Base-by-base conservation (phyloP, 768 basidiomycete genomes). In the Mycena pura region DNA sequence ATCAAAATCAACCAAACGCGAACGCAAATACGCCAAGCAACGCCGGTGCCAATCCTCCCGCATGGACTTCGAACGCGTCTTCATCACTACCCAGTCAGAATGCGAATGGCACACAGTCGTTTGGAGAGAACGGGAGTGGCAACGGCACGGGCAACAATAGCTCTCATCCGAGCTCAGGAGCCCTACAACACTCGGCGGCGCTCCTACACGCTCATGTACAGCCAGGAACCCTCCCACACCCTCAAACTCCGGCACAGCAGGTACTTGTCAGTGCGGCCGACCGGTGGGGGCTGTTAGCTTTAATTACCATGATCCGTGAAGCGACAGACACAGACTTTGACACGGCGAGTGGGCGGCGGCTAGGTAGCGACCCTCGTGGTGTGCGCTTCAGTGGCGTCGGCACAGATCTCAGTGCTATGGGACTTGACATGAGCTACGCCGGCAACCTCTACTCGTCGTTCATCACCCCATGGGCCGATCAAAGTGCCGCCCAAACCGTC, bases 391-490 rank as follows among this genome's bases (percentile, higher is more conserved):
- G 90, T 66, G 86, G 89, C 65, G 85, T 96, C 67, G 96, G 96
- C 41, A 94, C 91, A 40, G 96, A 99, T 81, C 75, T 99, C 70
- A 90, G 91, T 54, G 92, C 91, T 55, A 89, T 97, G 79, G 96
- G 96, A 40, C 76, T 99, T 72, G 95, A 99, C 75, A 87, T 99
- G 85, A 83, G 85, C 46, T 88, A 85, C 68, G 79, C 84, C 68
- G 93, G 92, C 91, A 91, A 91, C 70, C 80, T 96, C 60, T 95
- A 93, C 78, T 89, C 93, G 60, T 91, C 91, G 25, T 96, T 99
- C 78, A 93, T 96, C 70, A 96, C 96, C 57, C 96, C 96, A 25
- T 99, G 95, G 95, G 87, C 93, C 63, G 95, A 96, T 74, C 89
- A 94, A 64, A 90, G 90, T 65, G 89, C 90, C 41, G 90, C 90